Conservation (phyloP, 148 eudicot species). For the Suaeda aralocaspica region DNA sequence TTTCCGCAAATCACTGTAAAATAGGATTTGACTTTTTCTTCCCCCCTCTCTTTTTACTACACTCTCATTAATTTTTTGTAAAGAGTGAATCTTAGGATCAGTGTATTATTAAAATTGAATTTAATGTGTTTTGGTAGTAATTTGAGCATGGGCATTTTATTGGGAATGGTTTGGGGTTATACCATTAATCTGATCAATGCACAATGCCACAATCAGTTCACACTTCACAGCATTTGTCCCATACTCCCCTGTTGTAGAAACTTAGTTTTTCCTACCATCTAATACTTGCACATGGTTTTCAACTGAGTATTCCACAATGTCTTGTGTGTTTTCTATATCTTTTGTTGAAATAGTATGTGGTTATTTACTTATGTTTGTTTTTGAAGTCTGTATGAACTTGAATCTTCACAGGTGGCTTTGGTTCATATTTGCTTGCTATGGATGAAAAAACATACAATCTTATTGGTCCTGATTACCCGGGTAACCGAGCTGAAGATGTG, state of each 20-base stretch:
- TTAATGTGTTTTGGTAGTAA: too few species aligned
- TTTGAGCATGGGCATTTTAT: background rate
- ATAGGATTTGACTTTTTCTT: too few species aligned
- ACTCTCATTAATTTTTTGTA: too few species aligned
- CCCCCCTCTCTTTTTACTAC: too few species aligned
- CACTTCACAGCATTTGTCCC: too few species aligned
- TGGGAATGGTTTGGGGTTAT: background rate
- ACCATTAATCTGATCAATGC: background rate
- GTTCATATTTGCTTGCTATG: conserved; percentile 90
- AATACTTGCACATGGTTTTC: background rate
- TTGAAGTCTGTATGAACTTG: conserved; percentile 6
- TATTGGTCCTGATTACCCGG: conserved; percentile 81
- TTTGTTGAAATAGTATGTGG: background rate
- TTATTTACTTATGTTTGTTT: background rate
- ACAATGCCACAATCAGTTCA: too few species aligned
- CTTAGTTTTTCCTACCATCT: background rate
- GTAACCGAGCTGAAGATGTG: conserved; percentile 83
- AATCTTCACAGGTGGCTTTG: conserved; percentile 67
- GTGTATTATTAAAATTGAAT: too few species aligned
- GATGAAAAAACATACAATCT: conserved; percentile 81
- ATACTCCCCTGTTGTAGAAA: too few species aligned
- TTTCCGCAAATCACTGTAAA: too few species aligned
- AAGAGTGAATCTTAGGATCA: too few species aligned
- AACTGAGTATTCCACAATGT: background rate
- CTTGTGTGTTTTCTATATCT: background rate